Evolutionary conservation across 306 rosid genomes (phyloP).

Genomic region (Biancaea sappan): DNA sequence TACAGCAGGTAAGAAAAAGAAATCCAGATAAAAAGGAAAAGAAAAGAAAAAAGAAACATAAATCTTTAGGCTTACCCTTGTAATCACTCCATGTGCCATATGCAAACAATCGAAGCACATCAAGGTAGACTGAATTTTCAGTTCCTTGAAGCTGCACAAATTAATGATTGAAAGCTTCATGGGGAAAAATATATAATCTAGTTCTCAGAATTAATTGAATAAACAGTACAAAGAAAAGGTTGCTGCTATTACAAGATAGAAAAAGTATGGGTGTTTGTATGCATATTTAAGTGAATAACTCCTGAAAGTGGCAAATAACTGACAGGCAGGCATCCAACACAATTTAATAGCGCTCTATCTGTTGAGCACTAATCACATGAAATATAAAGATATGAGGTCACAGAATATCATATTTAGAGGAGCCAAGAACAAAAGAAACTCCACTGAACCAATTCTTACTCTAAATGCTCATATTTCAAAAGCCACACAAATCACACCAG

Average conservation of each 20-base stretch:
- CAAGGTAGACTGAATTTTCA: conserved; percentile 63
- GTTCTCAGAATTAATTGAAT: background rate
- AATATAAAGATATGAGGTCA: background rate
- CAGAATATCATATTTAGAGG: background rate
- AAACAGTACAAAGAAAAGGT: conserved; percentile 18
- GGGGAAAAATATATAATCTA: background rate
- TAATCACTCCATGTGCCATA: conserved; percentile 96
- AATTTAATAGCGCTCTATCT: background rate
- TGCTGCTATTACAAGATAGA: background rate
- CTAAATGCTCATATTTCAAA: background rate
- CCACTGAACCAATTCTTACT: background rate
- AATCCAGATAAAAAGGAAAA: background rate
- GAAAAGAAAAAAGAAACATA: background rate
- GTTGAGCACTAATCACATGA: background rate
- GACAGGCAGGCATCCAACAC: background rate
- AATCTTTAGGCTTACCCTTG: conserved; percentile 60
- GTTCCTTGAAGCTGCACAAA: conserved; percentile 74
- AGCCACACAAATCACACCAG: background rate
- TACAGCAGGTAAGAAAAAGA: background rate
- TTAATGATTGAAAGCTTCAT: conserved; percentile 3
- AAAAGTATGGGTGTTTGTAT: background rate
- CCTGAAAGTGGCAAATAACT: background rate
- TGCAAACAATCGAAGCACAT: conserved; percentile 81
- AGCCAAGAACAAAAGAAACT: background rate
- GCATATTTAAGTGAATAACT: background rate